Conservation (phyloP, 2,329 filamentous ascomycete species). For the Aspergillus thermomutatus region DNA sequence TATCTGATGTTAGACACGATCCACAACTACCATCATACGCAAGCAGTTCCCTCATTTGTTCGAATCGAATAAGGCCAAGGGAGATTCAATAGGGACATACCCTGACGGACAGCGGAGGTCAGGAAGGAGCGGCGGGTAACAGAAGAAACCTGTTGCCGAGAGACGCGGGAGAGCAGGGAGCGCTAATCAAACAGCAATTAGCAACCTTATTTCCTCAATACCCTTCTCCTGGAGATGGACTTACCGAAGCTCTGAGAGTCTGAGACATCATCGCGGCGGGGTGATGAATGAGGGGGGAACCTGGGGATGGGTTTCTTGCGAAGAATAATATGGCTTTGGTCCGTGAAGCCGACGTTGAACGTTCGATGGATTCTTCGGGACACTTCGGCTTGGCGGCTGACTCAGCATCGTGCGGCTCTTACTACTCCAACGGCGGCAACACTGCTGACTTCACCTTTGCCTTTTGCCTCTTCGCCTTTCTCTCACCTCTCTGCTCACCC, state of each 20-base stretch:
- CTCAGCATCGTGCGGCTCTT: slow-evolving; percentile 24
- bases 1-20: slow-evolving; percentile 19
- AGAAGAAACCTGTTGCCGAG: slow-evolving; percentile 54
- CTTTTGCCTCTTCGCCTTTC: slow-evolving; percentile 7
- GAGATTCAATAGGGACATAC: slow-evolving; percentile 43
- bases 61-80: slow-evolving; percentile 20
- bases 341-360: slow-evolving; percentile 20
- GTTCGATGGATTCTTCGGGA: slow-evolving; percentile 25
- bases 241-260: slow-evolving; percentile 60
- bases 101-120: slow-evolving; percentile 59
- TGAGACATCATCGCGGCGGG: slow-evolving; percentile 55
- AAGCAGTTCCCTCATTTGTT: not conserved
- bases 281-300: slow-evolving; percentile 25
- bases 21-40: not conserved
- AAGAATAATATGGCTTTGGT: slow-evolving; percentile 17
- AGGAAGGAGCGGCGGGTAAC: slow-evolving; percentile 62
- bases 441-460: slow-evolving; percentile 7
- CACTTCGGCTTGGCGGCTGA: slow-evolving; percentile 27
- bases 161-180: slow-evolving; percentile 59
- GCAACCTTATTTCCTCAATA: slow-evolving; percentile 5
- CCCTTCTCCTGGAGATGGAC: slow-evolving; percentile 19
- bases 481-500: slow-evolving; percentile 11
- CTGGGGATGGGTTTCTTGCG: slow-evolving; percentile 12
- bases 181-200: slow-evolving; percentile 43
- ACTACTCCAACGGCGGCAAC: not conserved